Evolutionary conservation across 2,329 filamentous ascomycete genomes (phyloP).

Genomic region (Didymella lethalis): DNA sequence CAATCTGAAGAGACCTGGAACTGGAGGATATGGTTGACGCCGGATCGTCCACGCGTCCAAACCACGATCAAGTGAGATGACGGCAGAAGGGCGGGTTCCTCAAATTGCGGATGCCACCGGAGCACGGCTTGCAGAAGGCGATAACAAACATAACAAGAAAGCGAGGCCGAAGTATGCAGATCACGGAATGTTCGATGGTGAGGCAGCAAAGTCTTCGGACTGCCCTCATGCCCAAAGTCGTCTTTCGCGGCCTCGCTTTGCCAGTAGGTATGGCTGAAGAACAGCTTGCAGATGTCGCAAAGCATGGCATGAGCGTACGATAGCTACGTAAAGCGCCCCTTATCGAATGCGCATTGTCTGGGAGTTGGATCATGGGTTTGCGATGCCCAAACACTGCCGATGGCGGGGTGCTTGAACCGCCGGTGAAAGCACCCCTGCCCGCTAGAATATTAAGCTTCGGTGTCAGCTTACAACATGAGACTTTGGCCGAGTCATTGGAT

Average conservation of each 20-base stretch:
- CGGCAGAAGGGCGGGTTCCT: background rate
- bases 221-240: too few relatives aligned
- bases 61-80: too few relatives aligned
- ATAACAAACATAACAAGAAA: background rate
- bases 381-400: too few relatives aligned
- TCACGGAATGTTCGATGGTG: background rate
- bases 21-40: background rate
- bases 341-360: too few relatives aligned
- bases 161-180: background rate
- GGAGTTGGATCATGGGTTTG: too few relatives aligned
- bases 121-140: background rate
- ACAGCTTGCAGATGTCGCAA: background rate
- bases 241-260: background rate
- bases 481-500: background rate
- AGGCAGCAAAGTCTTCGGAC: too few relatives aligned
- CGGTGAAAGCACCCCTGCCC: too few relatives aligned
- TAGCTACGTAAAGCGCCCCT: too few relatives aligned
- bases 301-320: background rate
- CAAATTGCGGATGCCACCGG: background rate
- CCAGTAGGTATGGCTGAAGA: background rate
- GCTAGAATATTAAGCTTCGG: too few relatives aligned
- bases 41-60: too few relatives aligned
- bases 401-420: too few relatives aligned
- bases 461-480: too few relatives aligned
- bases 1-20: background rate